Conservation (phyloP, 192 early-diverging fungal genomes). For the Dispira simplex region DNA sequence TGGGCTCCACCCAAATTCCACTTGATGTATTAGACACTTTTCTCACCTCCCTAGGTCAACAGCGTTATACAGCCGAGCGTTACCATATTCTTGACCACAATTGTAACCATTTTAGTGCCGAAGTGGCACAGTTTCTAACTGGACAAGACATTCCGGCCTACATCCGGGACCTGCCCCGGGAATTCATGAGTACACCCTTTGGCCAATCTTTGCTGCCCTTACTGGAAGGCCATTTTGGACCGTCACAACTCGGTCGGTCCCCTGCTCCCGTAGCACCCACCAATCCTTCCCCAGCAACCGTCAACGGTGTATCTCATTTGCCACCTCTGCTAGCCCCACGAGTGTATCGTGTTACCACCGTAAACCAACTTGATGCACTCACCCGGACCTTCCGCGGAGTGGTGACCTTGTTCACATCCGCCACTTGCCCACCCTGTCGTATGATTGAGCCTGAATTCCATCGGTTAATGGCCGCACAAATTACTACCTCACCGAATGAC, state of each 20-base stretch:
- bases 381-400: conserved; percentile 34
- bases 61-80: conserved; percentile 38
- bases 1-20: conserved; percentile 66
- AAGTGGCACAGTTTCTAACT: conserved; percentile 65
- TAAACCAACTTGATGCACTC: conserved; percentile 22
- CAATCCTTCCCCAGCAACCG: conserved; percentile 15
- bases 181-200: conserved; percentile 44
- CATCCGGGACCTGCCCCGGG: conserved; percentile 58
- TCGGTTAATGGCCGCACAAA: conserved; percentile 30
- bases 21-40: conserved; percentile 53
- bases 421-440: conserved; percentile 48
- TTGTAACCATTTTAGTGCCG: conserved; percentile 69
- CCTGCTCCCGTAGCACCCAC: neutral
- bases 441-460: conserved; percentile 55
- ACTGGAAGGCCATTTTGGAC: conserved; percentile 52
- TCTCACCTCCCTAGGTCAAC: conserved; percentile 38
- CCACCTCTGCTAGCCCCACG: conserved; percentile 13
- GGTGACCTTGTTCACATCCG: conserved; percentile 52
- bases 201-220: conserved; percentile 46
- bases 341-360: conserved; percentile 22
- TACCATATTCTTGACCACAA: conserved; percentile 84
- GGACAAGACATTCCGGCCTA: conserved; percentile 55
- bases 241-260: conserved; percentile 13
- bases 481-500: neutral
- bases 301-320: conserved; percentile 13